Percentiles rank a stretch among this genome's conserved stretches.
phyloP scores from a whole-genome alignment of 176 grass and related monocot genomes.

The Dactylis glomerata region DNA sequence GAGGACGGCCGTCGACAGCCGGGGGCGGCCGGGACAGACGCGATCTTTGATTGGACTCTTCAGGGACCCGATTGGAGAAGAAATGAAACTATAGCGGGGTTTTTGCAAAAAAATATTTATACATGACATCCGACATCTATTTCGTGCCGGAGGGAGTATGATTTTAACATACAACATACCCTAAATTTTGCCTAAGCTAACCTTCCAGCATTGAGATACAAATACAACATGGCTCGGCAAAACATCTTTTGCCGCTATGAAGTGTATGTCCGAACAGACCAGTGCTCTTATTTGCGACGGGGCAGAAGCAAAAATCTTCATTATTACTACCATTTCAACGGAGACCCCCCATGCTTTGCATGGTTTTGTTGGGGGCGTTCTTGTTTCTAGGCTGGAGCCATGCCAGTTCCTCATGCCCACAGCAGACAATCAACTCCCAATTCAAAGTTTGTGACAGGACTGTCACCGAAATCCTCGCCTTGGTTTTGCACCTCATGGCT shows the following conservation, averaged over 20 bases:
- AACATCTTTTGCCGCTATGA: slow-evolving; percentile 17
- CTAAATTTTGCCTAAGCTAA: slow-evolving; percentile 41
- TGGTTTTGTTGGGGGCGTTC: not conserved
- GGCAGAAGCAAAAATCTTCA: not conserved
- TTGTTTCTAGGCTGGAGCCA: not conserved
- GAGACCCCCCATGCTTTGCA: slow-evolving; percentile 1
- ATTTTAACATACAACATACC: slow-evolving; percentile 33
- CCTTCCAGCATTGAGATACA: not conserved
- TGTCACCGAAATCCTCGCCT: slow-evolving; percentile 70
- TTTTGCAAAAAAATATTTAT: too few relatives aligned
- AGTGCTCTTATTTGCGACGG: not conserved
- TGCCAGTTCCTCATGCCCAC: slow-evolving; percentile 53
- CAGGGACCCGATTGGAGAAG: too few relatives aligned
- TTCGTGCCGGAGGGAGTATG: too few relatives aligned
- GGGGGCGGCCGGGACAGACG: too few relatives aligned
- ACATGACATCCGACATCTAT: too few relatives aligned
- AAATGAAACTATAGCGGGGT: too few relatives aligned
- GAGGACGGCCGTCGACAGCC: too few relatives aligned
- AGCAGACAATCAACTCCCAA: slow-evolving; percentile 83
- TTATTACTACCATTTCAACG: not conserved
- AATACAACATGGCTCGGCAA: slow-evolving; percentile 19
- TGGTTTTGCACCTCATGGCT: slow-evolving; percentile 38
- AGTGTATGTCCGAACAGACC: not conserved
- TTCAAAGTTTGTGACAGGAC: slow-evolving; percentile 77
- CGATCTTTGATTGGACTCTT: too few relatives aligned